Base-by-base conservation (phyloP, 106 monocot species). In the Dioscorea zingiberensis region DNA sequence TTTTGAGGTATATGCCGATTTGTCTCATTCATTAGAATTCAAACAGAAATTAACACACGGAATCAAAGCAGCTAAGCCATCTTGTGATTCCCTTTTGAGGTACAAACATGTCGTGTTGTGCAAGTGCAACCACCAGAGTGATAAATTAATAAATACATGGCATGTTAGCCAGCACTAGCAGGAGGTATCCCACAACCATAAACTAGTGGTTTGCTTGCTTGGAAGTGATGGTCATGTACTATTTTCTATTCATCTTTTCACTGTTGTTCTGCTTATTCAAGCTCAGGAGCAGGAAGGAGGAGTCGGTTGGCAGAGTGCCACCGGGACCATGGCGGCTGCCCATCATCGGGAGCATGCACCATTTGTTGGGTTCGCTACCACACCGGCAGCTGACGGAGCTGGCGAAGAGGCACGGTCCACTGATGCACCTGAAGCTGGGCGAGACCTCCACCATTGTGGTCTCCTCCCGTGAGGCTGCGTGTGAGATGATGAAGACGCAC, bases 361-460 rank as follows among this genome's bases (percentile, higher is more conserved):
- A 21, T 25, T 25, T 66, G 15, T 5, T 26, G 15, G 66, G 49
- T 1, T 51, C 66, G 6, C 25, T 8, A 3, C 25, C 66, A 2
- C 51, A 66, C 27, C 66, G 25, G 7, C 13, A 2, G 13, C 66
- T 66, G 17, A 16, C n/a, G 13, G 51, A 66, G 24, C 27, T 66
- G 27, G 66, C 66, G 25, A 66, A 21, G 12, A 66, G 11, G 18
- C 19, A 66, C 51, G 66, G 66, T 0, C 66, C 66, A 2, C 23
- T 66, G n/a, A 66, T 66, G 66, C 66, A 66, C 49, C 23, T 66
- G 3, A 29, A 51, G 66, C 49, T 66, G 10, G 66, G 66, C 25
- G 66, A 66, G 66, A 25, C 51, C 66, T 44, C 49, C 48, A 12
- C 26, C 49, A 49, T 66, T 25, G 66, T 66, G 14, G 51, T 44